phyloP scores from a whole-genome alignment of 441 rosid genomes.

The Populus hybrid region DNA sequence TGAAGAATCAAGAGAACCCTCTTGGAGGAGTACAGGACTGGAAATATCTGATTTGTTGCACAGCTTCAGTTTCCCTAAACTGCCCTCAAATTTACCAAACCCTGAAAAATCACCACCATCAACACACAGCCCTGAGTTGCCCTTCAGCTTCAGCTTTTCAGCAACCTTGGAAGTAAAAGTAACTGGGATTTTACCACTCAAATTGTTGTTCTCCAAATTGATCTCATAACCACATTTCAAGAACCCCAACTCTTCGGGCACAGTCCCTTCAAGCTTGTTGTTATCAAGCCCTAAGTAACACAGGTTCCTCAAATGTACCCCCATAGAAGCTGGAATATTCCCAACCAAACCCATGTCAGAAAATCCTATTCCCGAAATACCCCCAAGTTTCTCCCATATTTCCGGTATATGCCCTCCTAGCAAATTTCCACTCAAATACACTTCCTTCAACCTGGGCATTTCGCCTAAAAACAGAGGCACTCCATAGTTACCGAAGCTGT shows the following conservation, averaged over 20 bases:
- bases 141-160: slow-evolving; percentile 44
- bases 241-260: slow-evolving; percentile 46
- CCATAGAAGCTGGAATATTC: slow-evolving; percentile 54
- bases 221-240: slow-evolving; percentile 42
- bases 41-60: slow-evolving; percentile 32
- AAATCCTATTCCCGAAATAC: slow-evolving; percentile 49
- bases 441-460: slow-evolving; percentile 39
- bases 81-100: slow-evolving; percentile 11
- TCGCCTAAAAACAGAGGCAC: slow-evolving; percentile 46
- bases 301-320: slow-evolving; percentile 32
- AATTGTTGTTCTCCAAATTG: slow-evolving; percentile 63
- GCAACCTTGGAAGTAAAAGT: slow-evolving; percentile 42
- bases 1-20: slow-evolving; percentile 12
- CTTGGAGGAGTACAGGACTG: slow-evolving; percentile 18
- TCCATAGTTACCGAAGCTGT: slow-evolving; percentile 48
- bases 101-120: slow-evolving; percentile 15
- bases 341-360: slow-evolving; percentile 52
- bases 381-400: slow-evolving; percentile 53
- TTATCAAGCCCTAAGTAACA: slow-evolving; percentile 50
- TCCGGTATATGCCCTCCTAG: slow-evolving; percentile 59
- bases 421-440: slow-evolving; percentile 58
- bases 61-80: slow-evolving; percentile 22
- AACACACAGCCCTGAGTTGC: slow-evolving; percentile 44
- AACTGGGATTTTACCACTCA: slow-evolving; percentile 49
- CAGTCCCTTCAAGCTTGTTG: slow-evolving; percentile 51